Conservation (phyloP, 1,284 basidiomycete species). For the Crepidotus sp. region DNA sequence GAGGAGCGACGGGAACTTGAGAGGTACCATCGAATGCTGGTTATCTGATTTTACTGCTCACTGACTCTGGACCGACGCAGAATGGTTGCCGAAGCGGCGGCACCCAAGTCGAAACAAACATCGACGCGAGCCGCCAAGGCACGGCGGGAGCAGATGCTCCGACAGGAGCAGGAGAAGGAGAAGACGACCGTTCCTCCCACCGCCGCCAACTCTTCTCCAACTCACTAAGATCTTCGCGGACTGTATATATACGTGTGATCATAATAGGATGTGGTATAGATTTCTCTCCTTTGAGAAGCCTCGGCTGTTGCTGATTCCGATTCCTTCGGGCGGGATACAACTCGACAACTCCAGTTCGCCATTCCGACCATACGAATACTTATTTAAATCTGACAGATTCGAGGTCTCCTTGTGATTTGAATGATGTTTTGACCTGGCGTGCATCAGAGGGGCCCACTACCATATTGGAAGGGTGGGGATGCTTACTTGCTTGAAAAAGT, state of each 20-base stretch:
- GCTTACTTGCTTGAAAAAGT: conserved; percentile 48
- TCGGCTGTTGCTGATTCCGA: background rate
- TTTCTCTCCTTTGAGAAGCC: too few relatives aligned
- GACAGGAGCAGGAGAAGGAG: conserved; percentile 21
- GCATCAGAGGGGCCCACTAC: background rate
- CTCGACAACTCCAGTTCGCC: background rate
- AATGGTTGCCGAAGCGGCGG: conserved; percentile 63
- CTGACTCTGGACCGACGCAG: conserved; percentile 26
- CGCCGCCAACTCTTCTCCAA: conserved; percentile 11
- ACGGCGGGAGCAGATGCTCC: conserved; percentile 31
- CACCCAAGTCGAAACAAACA: conserved; percentile 53
- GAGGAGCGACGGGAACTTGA: conserved; percentile 90
- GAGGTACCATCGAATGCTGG: conserved; percentile 38
- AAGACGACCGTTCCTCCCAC: conserved; percentile 16
- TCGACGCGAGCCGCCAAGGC: conserved; percentile 33
- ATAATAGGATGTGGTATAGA: conserved; percentile 11
- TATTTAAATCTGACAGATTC: conserved; percentile 3
- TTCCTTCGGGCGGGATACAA: background rate
- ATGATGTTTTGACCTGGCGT: conserved; percentile 22
- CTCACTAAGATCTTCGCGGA: background rate
- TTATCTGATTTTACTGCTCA: background rate
- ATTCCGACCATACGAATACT: conserved; percentile 4
- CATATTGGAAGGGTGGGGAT: background rate
- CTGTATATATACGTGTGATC: conserved; percentile 5
- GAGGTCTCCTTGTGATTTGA: conserved; percentile 15